A percentile compares a stretch with the other conserved stretches of the same genome.
These are phyloP conservation scores for Evernia prunastri DNA, from an alignment of 495 filamentous ascomycete genomes.

Conservation along the genomic window DNA sequence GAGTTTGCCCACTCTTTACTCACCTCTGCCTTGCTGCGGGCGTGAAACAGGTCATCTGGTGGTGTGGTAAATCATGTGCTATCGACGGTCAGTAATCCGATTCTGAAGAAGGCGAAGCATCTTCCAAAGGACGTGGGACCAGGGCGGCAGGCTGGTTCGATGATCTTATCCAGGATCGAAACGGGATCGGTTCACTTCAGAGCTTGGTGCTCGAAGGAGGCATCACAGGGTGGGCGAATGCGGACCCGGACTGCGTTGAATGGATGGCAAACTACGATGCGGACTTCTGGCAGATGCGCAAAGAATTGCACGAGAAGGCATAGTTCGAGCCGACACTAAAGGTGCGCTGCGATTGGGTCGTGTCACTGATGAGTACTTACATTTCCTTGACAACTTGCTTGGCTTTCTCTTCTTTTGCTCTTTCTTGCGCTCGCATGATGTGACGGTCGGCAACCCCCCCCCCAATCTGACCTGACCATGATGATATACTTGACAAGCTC, in stretches of 20 bases:
- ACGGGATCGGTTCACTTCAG: conserved; percentile 41
- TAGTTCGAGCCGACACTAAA: no score
- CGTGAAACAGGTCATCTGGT: conserved; percentile 54
- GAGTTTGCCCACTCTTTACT: conserved; percentile 51
- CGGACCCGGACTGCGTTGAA: no score
- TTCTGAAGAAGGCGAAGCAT: conserved; percentile 40
- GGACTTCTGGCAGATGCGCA: no score
- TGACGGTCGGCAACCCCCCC: no score
- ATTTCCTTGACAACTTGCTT: no score
- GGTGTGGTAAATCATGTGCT: conserved; percentile 50
- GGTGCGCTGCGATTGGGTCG: no score
- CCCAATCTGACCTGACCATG: conserved; percentile 9
- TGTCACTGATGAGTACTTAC: no score
- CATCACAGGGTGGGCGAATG: conserved; percentile 66
- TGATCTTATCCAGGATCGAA: conserved; percentile 48
- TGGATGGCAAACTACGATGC: no score
- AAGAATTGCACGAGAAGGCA: no score
- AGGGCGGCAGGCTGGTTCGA: conserved; percentile 61
- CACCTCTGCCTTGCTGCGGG: conserved; percentile 45
- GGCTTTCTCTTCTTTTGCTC: no score
- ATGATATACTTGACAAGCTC: conserved; percentile 59
- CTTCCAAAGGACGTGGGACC: conserved; percentile 55
- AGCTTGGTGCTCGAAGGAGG: conserved; percentile 55
- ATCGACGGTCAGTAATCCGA: not conserved
- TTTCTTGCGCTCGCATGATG: no score